Evolutionary conservation across 768 basidiomycete species (phyloP), one percentile per base, ranked within the genome.

Genomic region (Daedaleopsis nitida): DNA sequence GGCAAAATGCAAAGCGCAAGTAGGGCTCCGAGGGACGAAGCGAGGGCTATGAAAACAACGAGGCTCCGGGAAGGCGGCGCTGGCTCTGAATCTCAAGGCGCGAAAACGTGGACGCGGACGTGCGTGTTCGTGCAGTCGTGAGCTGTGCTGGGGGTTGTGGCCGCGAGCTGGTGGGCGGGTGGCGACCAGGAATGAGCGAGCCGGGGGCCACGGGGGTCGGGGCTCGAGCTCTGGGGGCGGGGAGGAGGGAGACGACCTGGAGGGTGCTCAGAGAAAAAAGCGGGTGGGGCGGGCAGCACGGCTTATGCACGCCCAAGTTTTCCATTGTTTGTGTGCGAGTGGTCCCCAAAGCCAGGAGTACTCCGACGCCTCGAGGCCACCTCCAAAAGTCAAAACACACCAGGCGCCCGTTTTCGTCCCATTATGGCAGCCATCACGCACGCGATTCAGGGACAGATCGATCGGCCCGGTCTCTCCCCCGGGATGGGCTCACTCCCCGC

Each of bases 281-380:
- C 39, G 34, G 56, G 42, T 17, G 39, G 27, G 10, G 42, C 34
- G 32, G n/a, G 10, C 43, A 48, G 39, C 52, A n/a, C 23, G 32
- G 37, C 49, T 61, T 61, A 44, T 35, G 55, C 27, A 24, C 45
- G 37, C 13, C 55, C 62, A 64, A 59, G 59, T 59, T 64, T 64
- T 64, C 62, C 62, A 64, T 64, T 64, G 62, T 64, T 64, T 64
- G 62, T 59, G 50, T 57, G 48, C 62, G 62, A 59, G 32, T 9
- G 60, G 57, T 27, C 52, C 43, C 53, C 62, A 58, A 63, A 63
- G 57, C 57, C 38, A 45, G 57, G 60, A 51, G 48, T 52, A 52
- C n/a, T 12, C 39, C 61, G 48, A 50, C 57, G 62, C 62, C 62
- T 56, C 62, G 62, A 64, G 62, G 62, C 62, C 7, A 48, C 27